Conservation (phyloP, 2,329 filamentous ascomycete genomes). For the Cercospora zeina region DNA sequence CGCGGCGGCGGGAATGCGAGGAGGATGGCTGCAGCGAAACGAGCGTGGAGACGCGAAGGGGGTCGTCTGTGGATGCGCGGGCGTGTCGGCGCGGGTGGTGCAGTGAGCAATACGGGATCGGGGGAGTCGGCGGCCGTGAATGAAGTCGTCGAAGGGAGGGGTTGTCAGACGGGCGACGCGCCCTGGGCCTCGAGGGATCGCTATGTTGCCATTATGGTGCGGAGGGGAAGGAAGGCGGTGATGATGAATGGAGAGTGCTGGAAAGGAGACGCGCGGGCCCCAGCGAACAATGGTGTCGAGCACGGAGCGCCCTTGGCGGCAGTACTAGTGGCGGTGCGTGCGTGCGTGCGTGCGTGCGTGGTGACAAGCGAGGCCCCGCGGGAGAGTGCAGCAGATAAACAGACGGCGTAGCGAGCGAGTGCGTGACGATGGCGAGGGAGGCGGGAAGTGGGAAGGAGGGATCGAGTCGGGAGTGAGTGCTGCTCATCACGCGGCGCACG, state of each 20-base stretch:
- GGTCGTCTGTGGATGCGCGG: slow-evolving; percentile 6
- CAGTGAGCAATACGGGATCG: not conserved
- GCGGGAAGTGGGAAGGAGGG: too few relatives aligned
- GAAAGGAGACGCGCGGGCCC: slow-evolving; percentile 11
- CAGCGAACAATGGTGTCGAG: not conserved
- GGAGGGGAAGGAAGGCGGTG: not conserved
- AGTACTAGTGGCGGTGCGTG: slow-evolving; percentile 2
- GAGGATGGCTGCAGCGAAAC: not conserved
- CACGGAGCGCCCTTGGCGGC: slow-evolving; percentile 5
- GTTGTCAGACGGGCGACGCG: slow-evolving; percentile 1
- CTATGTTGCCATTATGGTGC: slow-evolving; percentile 14
- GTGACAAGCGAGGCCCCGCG: not conserved
- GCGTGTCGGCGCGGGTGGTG: not conserved
- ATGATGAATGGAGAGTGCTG: slow-evolving; percentile 7
- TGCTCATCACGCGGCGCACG: too few relatives aligned
- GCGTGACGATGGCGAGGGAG: too few relatives aligned
- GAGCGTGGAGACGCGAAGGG: not conserved
- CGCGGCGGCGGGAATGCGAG: not conserved
- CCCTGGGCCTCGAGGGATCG: not conserved
- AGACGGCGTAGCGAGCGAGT: too few relatives aligned
- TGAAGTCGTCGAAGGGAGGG: not conserved
- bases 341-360: not conserved
- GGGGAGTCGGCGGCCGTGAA: not conserved
- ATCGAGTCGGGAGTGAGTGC: too few relatives aligned
- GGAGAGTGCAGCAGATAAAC: not conserved